Base-by-base conservation (phyloP, 306 rosid species). In the Malus orientalis region DNA sequence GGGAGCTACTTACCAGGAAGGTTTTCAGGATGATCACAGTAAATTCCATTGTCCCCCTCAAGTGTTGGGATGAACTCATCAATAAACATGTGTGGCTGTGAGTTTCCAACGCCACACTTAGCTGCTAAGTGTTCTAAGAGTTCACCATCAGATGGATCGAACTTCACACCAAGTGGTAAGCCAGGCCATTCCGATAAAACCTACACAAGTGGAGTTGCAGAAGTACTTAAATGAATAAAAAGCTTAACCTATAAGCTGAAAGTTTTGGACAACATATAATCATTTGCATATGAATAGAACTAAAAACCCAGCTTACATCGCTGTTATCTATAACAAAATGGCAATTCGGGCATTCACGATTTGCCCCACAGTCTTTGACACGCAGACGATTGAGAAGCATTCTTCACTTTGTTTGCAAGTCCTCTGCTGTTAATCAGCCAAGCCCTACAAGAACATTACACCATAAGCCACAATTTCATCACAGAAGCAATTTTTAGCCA, bases 161-260 rank as follows among this genome's bases (percentile, higher is more conserved):
- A 95, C 82, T 92, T 95, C 23, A 92, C 94, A 69, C 98, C 98
- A 81, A 78, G 55, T 22, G 98, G 98, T 79, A 95, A 81, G 44
- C 97, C 97, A 42, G 97, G 98, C 98, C 98, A 95, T 74, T 94
- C 89, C 12, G 80, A 67, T 74, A 83, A 84, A 83, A 88, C 92
- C 98, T 95, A 57, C 77, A 79, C 53, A 82, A 53, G 64, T 49
- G 76, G 78, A 73, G 71, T 67, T 49, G 40, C 44, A 55, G 54
- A 67, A 67, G 54, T 10, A 67, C 51, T 61, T 13, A n/a, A 9
- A 33, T 20, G 22, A 12, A 11, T 42, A 67, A 40, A 12, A 36
- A 40, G 54, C 32, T 10, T 38, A 40, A 61, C 57, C 27, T 25
- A 19, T 18, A 6, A 36, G 19, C 54, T 13, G 19, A 47, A 47